phyloP scores from a whole-genome alignment of 2,329 filamentous ascomycete species.

The Fusarium sp. region DNA sequence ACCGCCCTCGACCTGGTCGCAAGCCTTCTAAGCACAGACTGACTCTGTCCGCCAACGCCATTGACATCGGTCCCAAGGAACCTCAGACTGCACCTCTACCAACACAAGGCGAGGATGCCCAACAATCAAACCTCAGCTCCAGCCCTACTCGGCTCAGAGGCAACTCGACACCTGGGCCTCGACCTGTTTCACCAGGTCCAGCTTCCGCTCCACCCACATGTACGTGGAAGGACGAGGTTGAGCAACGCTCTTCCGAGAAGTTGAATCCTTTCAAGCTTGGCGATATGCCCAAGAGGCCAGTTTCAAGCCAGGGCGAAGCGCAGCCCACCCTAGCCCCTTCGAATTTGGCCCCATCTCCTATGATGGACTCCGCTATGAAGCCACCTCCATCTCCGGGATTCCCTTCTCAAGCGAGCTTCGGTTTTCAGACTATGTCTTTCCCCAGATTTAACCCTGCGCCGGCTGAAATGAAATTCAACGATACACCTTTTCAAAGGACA shows the following conservation, averaged over 20 bases:
- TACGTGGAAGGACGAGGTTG: constrained; percentile 65
- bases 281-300: constrained; percentile 51
- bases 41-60: constrained; percentile 69
- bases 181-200: constrained; percentile 69
- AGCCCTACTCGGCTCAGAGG: constrained; percentile 62
- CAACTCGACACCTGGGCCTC: constrained; percentile 64
- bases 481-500: constrained; percentile 49
- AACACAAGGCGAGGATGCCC: constrained; percentile 61
- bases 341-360: constrained; percentile 23
- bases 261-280: constrained; percentile 36
- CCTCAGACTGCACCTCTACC: constrained; percentile 72
- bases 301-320: constrained; percentile 47
- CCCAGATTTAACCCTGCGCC: constrained; percentile 41
- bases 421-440: constrained; percentile 55
- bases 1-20: constrained; percentile 62
- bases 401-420: constrained; percentile 54
- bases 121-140: constrained; percentile 52
- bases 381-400: constrained; percentile 62
- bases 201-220: constrained; percentile 75
- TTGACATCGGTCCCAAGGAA: constrained; percentile 64
- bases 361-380: constrained; percentile 48
- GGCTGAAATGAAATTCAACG: constrained; percentile 24
- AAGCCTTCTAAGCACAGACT: constrained; percentile 70
- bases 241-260: constrained; percentile 52
- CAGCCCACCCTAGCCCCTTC: constrained; percentile 21